Base-by-base conservation (phyloP, 495 filamentous ascomycete genomes). In the Penicillium pulvis region DNA sequence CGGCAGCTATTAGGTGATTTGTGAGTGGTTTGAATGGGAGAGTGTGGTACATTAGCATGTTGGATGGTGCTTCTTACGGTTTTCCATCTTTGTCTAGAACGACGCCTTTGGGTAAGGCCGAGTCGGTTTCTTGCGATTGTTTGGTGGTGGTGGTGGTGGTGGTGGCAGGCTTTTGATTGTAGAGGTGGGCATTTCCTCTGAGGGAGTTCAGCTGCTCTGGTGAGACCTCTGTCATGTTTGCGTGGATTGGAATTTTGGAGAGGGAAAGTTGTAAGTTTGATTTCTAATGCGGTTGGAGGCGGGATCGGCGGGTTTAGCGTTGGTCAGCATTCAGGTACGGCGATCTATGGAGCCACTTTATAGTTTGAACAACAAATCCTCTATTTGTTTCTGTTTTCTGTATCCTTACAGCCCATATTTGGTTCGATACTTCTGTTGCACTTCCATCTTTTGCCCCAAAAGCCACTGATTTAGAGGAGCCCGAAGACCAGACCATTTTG, bases 31-130 rank as follows among this genome's bases (percentile, higher is more conserved):
- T 36, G 33, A 12, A 14, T 9, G 24, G 14, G 41, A 26, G 8
- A 17, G 8, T 39, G 20, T 35, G 45, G 43, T 31, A n/a, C 12
- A 11, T 3, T 47, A 36, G 43, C n/a, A 41, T 41, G 16, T 3
- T 41, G 39, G 14, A 17, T n/a, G 36, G 9, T 51, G n/a, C 14
- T 35, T 12, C 91, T 74, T 80, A 98, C 94, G 93, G 94, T 76
- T 97, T 98, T 46, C 94, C 94, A 79, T 98, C 91, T 63, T 93
- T 90, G 45, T 88, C 94, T 41, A 97, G 77, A 4, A 96, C 83
- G 7, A 96, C 80, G 60, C 93, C 93, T 71, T 92, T 95, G 14
- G 90, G 88, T 28, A 85, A 58, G 39, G 39, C 39, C 4, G 39
- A 42, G 67, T 70, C 36, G 72, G 74, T 59, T 75, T 73, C 59